Base-by-base conservation (phyloP, 2,329 filamentous ascomycete genomes). In the Colletotrichum sojae region DNA sequence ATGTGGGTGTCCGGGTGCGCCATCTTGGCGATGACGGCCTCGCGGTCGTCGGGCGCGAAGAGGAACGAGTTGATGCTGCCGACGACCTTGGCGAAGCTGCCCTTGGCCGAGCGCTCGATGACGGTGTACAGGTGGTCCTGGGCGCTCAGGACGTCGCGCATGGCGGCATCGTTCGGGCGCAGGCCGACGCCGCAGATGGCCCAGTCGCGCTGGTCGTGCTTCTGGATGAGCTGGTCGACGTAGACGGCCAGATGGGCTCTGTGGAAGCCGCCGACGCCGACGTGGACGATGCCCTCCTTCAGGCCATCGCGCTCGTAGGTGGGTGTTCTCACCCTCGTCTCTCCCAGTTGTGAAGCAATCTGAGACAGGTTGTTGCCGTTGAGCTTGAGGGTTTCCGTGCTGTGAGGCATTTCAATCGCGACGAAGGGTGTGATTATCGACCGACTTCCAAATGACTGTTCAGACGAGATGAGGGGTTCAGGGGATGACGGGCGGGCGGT, bases 181-280 rank as follows among this genome's bases (percentile, higher is more conserved):
- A 87, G 78, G 49, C 85, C 85, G 48, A 87, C 82, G 56, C 85
- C 85, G 75, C 83, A 85, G 71, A 87, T 87, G 40, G 84, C 83
- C 74, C 81, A 87, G 71, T 86, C 79, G 54, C 72, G 79, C 25
- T 82, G 73, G 13, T 77, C 79, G 65, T 84, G 81, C 66, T 85
- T 79, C 75, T 83, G 77, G 74, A 87, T 82, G 76, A 87, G 75
- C 54, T 80, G 75, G 77, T 87, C 79, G 63, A 87, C 73, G 73
- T 87, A 87, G 72, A 86, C 83, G 20, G 85, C 85, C 76, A 87
- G 73, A 66, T 87, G 85, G 22, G 85, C 84, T 72, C 85, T 78
- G 80, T 87, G 85, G 79, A 87, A 87, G 74, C 85, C 85, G 70
- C 85, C 85, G 13, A 87, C 85, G 58, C 85, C 85, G 64, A 87